Evolutionary conservation across 805 yeast species (phyloP).

Genomic region (Metschnikowia vanudenii): DNA sequence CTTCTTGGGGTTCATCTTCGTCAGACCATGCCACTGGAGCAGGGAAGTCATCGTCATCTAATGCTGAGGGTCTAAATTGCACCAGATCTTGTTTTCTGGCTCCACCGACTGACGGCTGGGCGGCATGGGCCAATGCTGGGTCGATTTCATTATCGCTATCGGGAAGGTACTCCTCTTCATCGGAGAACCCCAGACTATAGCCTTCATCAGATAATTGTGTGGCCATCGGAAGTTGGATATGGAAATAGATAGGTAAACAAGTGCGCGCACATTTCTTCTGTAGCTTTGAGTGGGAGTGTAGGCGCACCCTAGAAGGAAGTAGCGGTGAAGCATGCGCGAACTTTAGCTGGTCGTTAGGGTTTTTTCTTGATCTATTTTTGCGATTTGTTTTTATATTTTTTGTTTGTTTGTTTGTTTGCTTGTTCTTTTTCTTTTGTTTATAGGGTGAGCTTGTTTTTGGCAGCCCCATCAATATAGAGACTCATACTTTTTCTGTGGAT

Average conservation of each 20-base stretch:
- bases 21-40: slow-evolving; percentile 22
- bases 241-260: neutral
- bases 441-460: no score
- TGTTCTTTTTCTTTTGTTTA: no score
- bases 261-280: neutral
- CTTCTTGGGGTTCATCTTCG: slow-evolving; percentile 24
- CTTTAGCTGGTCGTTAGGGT: no score
- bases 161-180: slow-evolving; percentile 13
- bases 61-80: neutral
- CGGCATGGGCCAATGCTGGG: slow-evolving; percentile 11
- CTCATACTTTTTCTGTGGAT: no score
- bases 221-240: slow-evolving; percentile 3
- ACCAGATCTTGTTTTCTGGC: neutral
- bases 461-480: no score
- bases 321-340: no score
- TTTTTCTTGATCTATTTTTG: no score
- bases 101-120: neutral
- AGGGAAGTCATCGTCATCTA: slow-evolving; percentile 16
- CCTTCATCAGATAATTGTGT: slow-evolving; percentile 5
- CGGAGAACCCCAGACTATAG: slow-evolving; percentile 11
- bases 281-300: neutral
- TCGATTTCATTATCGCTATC: slow-evolving; percentile 15
- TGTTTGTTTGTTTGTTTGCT: no score
- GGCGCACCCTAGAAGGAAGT: no score
- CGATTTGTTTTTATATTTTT: no score